Percentiles rank a stretch among this genome's conserved stretches.
These are phyloP conservation scores for Vigna mungo DNA, from an alignment of 306 rosid genomes.

Conservation along the genomic window DNA sequence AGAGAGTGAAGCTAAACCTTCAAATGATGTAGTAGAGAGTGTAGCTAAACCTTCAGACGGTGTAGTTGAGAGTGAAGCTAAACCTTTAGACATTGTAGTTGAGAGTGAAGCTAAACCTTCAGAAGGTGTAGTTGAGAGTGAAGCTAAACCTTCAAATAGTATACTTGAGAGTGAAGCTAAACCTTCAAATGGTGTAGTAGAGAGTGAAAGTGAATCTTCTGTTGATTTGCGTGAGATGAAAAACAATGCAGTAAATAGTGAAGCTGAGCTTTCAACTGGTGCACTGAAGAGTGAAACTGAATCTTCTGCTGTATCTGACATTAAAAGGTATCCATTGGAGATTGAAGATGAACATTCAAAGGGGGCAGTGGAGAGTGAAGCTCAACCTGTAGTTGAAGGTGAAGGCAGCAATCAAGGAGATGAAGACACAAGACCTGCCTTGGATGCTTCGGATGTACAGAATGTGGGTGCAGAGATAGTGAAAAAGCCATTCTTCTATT, in stretches of 20 bases:
- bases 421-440: constrained; percentile 43
- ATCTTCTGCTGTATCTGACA: constrained; percentile 13
- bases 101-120: constrained; percentile 6
- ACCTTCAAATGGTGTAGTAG: neutral
- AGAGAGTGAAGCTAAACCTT: constrained; percentile 1
- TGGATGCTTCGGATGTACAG: constrained; percentile 55
- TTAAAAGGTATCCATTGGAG: constrained; percentile 10
- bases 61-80: constrained; percentile 9
- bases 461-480: constrained; percentile 60
- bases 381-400: constrained; percentile 23
- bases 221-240: neutral
- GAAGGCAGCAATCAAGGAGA: constrained; percentile 44
- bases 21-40: neutral
- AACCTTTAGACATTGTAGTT: neutral
- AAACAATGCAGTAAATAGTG: constrained; percentile 9
- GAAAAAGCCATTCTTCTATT: constrained; percentile 67
- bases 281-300: constrained; percentile 10
- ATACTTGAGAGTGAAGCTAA: constrained; percentile 13
- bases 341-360: constrained; percentile 38
- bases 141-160: constrained; percentile 3
- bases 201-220: constrained; percentile 22
- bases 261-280: neutral
- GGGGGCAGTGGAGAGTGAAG: constrained; percentile 13
- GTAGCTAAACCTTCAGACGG: constrained; percentile 1
- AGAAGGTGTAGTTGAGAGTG: neutral